Conservation (phyloP, 2,329 filamentous ascomycete genomes). For the Chaetomium sp. region DNA sequence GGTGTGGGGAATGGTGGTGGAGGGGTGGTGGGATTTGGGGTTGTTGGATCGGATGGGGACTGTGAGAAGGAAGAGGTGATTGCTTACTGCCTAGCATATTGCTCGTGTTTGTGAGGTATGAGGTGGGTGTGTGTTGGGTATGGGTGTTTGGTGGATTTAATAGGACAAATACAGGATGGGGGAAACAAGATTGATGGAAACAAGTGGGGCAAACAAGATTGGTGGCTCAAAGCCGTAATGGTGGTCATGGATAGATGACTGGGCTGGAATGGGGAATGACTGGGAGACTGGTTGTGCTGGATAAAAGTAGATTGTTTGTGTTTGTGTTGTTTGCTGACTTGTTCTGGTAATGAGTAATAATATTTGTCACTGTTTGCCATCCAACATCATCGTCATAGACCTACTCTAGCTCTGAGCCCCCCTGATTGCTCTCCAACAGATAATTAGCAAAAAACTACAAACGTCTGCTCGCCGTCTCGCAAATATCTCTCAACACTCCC, state of each 20-base stretch:
- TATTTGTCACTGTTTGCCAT: not conserved
- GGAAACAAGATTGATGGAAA: too few relatives aligned
- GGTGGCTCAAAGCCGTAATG: too few relatives aligned
- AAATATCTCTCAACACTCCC: too few relatives aligned
- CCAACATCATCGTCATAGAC: not conserved
- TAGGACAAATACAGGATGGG: too few relatives aligned
- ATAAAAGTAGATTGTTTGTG: slow-evolving; percentile 8
- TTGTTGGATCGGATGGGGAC: slow-evolving; percentile 24
- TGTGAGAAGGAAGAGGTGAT: slow-evolving; percentile 21
- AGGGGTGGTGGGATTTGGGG: slow-evolving; percentile 26
- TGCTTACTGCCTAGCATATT: too few relatives aligned
- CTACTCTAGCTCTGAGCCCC: not conserved
- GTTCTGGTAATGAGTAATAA: slow-evolving; percentile 20
- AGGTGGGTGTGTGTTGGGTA: too few relatives aligned
- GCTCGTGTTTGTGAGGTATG: too few relatives aligned
- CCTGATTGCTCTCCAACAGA: not conserved
- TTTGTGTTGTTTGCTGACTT: slow-evolving; percentile 7
- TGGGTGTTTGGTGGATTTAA: too few relatives aligned
- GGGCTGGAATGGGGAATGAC: not conserved
- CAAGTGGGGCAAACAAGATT: not conserved
- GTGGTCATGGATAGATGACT: not conserved
- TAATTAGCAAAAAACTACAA: too few relatives aligned
- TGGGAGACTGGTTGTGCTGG: not conserved
- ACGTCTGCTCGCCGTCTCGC: too few relatives aligned
- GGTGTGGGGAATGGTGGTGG: slow-evolving; percentile 18